Evolutionary conservation across 352 stramenopile species (phyloP).

Genomic region (Globisporangium yorkense): DNA sequence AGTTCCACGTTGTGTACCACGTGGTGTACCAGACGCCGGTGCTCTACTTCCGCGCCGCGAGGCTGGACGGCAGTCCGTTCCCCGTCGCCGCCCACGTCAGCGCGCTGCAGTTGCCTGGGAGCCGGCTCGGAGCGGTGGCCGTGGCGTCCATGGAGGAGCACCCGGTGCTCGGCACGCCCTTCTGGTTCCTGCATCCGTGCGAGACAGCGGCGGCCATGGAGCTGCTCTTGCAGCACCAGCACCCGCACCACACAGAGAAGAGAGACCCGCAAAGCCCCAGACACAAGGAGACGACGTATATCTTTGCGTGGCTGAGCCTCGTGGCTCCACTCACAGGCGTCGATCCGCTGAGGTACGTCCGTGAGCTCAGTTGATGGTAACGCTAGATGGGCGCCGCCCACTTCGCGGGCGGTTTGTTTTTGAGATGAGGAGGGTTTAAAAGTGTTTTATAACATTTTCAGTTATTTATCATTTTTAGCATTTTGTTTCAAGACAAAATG

Average conservation of each 20-base stretch:
- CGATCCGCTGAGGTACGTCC: background rate
- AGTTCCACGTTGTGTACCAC: slow-evolving; percentile 84
- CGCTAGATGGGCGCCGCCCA: too few species aligned
- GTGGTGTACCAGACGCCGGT: slow-evolving; percentile 66
- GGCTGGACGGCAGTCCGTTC: slow-evolving; percentile 36
- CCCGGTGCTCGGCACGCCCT: slow-evolving; percentile 55
- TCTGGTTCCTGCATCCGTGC: slow-evolving; percentile 74
- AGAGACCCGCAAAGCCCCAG: background rate
- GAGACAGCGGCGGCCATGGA: slow-evolving; percentile 67
- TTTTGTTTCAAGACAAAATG: too few species aligned
- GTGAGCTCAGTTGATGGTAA: too few species aligned
- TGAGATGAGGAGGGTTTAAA: too few species aligned
- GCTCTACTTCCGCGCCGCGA: slow-evolving; percentile 54
- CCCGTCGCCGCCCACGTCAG: slow-evolving; percentile 13
- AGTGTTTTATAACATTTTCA: too few species aligned
- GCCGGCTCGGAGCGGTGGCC: slow-evolving; percentile 13
- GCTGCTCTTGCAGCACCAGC: slow-evolving; percentile 29
- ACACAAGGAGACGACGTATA: slow-evolving; percentile 23
- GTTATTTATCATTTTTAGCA: too few species aligned
- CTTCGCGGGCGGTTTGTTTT: too few species aligned
- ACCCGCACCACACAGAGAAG: background rate
- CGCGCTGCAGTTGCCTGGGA: slow-evolving; percentile 29
- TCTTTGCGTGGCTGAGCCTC: slow-evolving; percentile 72
- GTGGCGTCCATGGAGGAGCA: slow-evolving; percentile 70
- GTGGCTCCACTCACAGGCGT: slow-evolving; percentile 61